Evolutionary conservation across 208 protist genomes (phyloP).

Genomic region (Polymyxa betae): DNA sequence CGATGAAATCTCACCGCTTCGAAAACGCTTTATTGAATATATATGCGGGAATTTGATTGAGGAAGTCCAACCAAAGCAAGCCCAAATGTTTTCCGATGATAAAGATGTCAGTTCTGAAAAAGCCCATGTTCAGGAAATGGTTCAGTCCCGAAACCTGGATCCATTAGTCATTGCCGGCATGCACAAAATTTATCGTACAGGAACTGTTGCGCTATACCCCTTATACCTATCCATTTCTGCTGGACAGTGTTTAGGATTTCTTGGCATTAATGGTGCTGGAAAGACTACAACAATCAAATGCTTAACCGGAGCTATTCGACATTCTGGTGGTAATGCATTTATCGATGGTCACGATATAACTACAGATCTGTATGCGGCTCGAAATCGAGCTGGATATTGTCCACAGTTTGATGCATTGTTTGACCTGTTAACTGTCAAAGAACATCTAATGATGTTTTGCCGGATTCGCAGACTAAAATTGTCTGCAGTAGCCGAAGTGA

Average conservation of each 20-base stretch:
- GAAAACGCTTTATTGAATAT: neutral
- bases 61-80: neutral
- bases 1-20: neutral
- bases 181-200: slow-evolving; percentile 58
- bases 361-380: neutral
- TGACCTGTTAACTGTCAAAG: slow-evolving; percentile 65
- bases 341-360: slow-evolving; percentile 52
- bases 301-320: neutral
- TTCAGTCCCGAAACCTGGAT: neutral
- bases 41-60: neutral
- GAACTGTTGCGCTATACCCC: slow-evolving; percentile 57
- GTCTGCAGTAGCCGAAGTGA: neutral
- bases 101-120: neutral
- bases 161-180: neutral
- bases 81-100: neutral
- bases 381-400: slow-evolving; percentile 66
- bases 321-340: neutral
- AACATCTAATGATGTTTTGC: slow-evolving; percentile 64
- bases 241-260: slow-evolving; percentile 71
- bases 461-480: slow-evolving; percentile 47
- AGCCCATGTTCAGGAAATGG: neutral
- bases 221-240: slow-evolving; percentile 62
- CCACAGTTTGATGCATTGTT: slow-evolving; percentile 70
- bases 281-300: slow-evolving; percentile 70
- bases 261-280: slow-evolving; percentile 73